Evolutionary conservation across 306 rosid species (phyloP).

Genomic region (Cucurbita moschata): DNA sequence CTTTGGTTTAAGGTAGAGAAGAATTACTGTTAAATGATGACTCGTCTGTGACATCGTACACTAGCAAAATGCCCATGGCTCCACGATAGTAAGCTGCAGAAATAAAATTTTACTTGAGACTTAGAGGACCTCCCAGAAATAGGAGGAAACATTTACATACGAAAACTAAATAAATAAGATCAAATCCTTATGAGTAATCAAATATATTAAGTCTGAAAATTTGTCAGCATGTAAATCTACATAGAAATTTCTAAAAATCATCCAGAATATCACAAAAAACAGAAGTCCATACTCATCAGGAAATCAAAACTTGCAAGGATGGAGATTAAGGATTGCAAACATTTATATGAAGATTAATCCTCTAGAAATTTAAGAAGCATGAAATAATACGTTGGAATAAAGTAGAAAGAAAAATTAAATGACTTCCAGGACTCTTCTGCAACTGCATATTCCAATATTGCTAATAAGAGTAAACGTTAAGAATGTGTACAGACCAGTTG

Average conservation of each 20-base stretch:
- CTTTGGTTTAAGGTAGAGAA: constrained; percentile 9
- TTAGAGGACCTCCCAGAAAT: neutral
- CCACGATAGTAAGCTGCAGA: constrained; percentile 83
- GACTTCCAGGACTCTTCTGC: neutral
- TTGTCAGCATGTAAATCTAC: neutral
- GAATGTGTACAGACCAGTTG: constrained; percentile 56
- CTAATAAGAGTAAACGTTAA: neutral
- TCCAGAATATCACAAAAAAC: neutral
- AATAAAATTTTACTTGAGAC: neutral
- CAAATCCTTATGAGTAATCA: neutral
- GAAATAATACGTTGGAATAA: neutral
- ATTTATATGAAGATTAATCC: neutral
- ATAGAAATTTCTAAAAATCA: neutral
- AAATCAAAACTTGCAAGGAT: neutral
- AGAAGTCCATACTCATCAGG: neutral
- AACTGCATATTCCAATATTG: neutral
- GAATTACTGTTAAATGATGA: constrained; percentile 79
- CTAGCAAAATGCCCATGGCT: constrained; percentile 96
- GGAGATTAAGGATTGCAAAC: neutral
- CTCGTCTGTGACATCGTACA: constrained; percentile 87
- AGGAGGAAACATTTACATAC: neutral
- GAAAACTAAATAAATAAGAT: neutral
- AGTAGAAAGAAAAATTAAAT: neutral
- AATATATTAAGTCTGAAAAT: neutral
- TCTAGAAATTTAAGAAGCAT: neutral